These are phyloP conservation scores for Cicer arietinum DNA, from an alignment of 306 rosid genomes.

Conservation along the genomic window DNA sequence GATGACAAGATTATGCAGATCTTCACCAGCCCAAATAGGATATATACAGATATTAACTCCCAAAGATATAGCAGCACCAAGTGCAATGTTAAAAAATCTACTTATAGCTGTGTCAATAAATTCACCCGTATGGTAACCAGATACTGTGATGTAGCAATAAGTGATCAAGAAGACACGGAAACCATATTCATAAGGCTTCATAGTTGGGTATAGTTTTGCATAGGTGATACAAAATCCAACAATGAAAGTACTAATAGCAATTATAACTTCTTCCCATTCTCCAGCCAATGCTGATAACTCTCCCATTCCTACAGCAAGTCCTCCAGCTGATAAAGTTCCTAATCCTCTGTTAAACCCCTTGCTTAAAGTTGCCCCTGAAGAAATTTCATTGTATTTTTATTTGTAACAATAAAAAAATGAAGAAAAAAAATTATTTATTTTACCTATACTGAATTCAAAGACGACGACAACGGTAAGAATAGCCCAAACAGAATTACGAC, in stretches of 20 bases:
- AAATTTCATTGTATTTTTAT: slow-evolving; percentile 4
- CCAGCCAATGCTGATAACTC: slow-evolving; percentile 71
- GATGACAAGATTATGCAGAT: slow-evolving; percentile 84
- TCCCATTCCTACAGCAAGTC: slow-evolving; percentile 83
- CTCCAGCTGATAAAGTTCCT: slow-evolving; percentile 93
- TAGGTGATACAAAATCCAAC: slow-evolving; percentile 78
- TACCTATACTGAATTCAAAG: slow-evolving; percentile 84
- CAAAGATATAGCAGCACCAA: slow-evolving; percentile 86
- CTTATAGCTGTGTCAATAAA: slow-evolving; percentile 72
- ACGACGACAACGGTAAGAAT: slow-evolving; percentile 93
- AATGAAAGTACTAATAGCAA: slow-evolving; percentile 67
- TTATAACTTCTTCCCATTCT: slow-evolving; percentile 70
- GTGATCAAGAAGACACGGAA: slow-evolving; percentile 95
- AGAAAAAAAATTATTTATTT: no score
- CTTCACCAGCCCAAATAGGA: slow-evolving; percentile 99
- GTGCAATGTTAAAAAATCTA: slow-evolving; percentile 77
- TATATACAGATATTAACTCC: slow-evolving; percentile 78
- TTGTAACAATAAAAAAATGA: no score
- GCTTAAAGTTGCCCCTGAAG: slow-evolving; percentile 91
- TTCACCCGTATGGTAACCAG: slow-evolving; percentile 79
- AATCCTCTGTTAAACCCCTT: slow-evolving; percentile 92
- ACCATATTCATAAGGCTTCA: slow-evolving; percentile 96
- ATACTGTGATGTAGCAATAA: slow-evolving; percentile 77
- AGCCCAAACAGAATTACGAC: slow-evolving; percentile 79
- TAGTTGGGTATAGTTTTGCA: slow-evolving; percentile 75